Evolutionary conservation across 495 filamentous ascomycete species (phyloP).

Genomic region (Astrothelium macrocarpum): DNA sequence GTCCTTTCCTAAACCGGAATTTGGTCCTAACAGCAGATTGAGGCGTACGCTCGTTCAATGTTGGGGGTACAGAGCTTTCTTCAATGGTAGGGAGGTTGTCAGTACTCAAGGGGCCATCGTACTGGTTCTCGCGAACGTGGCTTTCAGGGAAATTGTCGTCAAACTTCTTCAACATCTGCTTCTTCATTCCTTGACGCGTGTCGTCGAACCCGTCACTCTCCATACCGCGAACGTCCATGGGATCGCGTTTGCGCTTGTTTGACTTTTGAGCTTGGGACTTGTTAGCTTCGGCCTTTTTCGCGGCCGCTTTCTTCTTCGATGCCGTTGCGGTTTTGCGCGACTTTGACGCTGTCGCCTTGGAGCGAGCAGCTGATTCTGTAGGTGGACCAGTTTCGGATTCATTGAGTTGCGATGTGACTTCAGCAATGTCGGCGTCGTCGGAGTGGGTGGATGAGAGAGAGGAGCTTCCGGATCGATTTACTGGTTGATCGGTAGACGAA

Average conservation of each 20-base stretch:
- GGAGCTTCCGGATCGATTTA: background rate
- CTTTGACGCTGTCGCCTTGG: background rate
- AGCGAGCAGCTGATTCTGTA: constrained; percentile 12
- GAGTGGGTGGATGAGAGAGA: constrained; percentile 4
- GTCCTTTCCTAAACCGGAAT: background rate
- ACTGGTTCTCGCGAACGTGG: constrained; percentile 14
- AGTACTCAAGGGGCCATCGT: background rate
- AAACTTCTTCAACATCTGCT: constrained; percentile 18
- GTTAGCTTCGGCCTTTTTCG: background rate
- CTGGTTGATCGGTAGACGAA: background rate
- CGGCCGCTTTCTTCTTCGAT: background rate
- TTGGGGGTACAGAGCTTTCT: background rate
- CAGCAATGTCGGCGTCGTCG: background rate
- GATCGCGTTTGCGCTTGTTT: constrained; percentile 15
- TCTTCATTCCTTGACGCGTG: constrained; percentile 18
- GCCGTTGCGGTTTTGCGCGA: constrained; percentile 8
- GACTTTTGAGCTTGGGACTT: background rate
- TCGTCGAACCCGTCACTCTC: constrained; percentile 18
- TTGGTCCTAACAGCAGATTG: background rate
- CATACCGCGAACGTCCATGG: constrained; percentile 14
- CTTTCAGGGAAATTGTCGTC: constrained; percentile 22
- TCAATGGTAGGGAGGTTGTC: no score
- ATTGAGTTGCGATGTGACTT: background rate
- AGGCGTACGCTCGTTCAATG: background rate
- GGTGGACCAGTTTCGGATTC: background rate